A percentile compares a stretch with the other conserved stretches of the same genome.
phyloP scores from a whole-genome alignment of 2,329 filamentous ascomycete genomes.

The Trichoderma lentiforme region DNA sequence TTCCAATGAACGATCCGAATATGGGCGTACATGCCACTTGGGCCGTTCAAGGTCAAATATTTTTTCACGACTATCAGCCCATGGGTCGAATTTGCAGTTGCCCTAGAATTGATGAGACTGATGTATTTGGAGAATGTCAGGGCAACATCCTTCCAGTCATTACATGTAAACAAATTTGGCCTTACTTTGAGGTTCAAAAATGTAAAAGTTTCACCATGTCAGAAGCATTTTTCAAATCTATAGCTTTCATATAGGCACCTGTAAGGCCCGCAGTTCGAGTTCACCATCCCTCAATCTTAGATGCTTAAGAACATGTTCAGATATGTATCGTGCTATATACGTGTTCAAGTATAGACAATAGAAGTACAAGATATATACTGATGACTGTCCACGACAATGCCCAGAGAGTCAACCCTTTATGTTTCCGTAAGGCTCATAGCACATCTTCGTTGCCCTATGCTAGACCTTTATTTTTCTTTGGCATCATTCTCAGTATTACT shows the following conservation, averaged over 20 bases:
- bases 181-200: no score
- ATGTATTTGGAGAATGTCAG: no score
- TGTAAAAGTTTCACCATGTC: not conserved
- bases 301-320: not conserved
- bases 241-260: not conserved
- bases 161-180: no score
- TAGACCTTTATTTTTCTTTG: not conserved
- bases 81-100: no score
- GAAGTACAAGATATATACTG: conserved; percentile 1
- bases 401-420: not conserved
- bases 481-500: not conserved
- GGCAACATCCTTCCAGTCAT: no score
- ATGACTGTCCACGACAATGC: not conserved
- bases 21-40: no score
- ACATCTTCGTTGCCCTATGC: not conserved
- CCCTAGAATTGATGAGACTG: no score
- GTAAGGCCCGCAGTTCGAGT: not conserved
- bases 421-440: not conserved
- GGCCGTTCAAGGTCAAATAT: no score
- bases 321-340: not conserved
- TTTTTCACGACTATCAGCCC: no score
- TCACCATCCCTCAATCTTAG: not conserved
- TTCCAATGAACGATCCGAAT: no score
- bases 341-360: not conserved
- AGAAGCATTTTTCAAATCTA: not conserved